These are phyloP conservation scores for Proteromonas lacertae DNA, from an alignment of 352 stramenopile species.

Conservation along the genomic window DNA sequence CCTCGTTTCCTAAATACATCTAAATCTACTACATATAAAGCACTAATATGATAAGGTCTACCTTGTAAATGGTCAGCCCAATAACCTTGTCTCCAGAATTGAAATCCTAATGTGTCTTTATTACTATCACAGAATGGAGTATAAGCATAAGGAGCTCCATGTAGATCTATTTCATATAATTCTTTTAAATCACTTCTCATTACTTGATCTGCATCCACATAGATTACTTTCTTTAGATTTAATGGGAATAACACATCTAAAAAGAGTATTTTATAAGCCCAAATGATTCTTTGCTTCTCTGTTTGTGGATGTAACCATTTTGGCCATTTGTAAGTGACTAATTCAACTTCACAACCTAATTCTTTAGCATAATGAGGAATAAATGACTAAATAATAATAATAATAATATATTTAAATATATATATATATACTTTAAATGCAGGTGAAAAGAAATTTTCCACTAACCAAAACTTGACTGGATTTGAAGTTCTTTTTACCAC, in stretches of 20 bases:
- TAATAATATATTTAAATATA: no score
- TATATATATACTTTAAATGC: slow-evolving; percentile 84
- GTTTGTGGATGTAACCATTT: slow-evolving; percentile 88
- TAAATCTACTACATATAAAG: slow-evolving; percentile 95
- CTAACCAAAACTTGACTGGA: slow-evolving; percentile 95
- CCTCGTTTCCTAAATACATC: slow-evolving; percentile 26
- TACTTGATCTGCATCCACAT: slow-evolving; percentile 95
- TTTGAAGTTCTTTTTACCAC: slow-evolving; percentile 63
- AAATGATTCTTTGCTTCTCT: slow-evolving; percentile 99
- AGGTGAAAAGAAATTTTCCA: slow-evolving; percentile 93
- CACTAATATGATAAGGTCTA: slow-evolving; percentile 94
- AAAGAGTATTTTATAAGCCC: slow-evolving; percentile 99
- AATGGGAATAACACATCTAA: slow-evolving; percentile 95
- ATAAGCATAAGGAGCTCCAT: slow-evolving; percentile 79
- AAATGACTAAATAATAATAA: no score
- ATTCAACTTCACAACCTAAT: no score
- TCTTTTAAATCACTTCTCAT: slow-evolving; percentile 85
- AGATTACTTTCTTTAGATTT: slow-evolving; percentile 68
- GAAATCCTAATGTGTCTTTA: slow-evolving; percentile 65
- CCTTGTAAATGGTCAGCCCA: slow-evolving; percentile 48
- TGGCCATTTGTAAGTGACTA: slow-evolving; percentile 99
- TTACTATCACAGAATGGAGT: slow-evolving; percentile 83
- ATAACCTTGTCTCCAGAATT: not conserved
- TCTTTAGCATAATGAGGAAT: no score
- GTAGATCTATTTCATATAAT: slow-evolving; percentile 86